Evolutionary conservation across 768 basidiomycete genomes (phyloP), one percentile per base, ranked within the genome.

Genomic region (Antrodiella citrinella): DNA sequence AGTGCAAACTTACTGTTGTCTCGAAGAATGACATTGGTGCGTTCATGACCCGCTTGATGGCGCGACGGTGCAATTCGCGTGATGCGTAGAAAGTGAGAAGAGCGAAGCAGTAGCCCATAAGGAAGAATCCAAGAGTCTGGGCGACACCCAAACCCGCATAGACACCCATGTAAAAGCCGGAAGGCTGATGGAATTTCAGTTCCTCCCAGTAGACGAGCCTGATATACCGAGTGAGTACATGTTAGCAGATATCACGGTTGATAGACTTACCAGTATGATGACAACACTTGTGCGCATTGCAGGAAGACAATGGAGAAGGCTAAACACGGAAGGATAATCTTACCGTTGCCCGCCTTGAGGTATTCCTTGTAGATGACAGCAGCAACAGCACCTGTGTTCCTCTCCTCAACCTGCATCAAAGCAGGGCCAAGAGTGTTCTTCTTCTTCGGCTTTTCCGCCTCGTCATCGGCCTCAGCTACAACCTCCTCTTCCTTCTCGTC

Each of bases 1-100:
- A 38, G 40, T 15, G 13, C 41, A 26, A 59, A 59, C 72, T 58
- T 59, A 83, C 82, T 4, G 86, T 89, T 1, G 84, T 91, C 61
- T 94, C 92, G 61, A 91, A 94, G 70, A 91, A 93, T 4, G 80
- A 81, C 84, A 90, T 91, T 0, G 91, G 91, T 0, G 90, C 88
- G 62, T 82, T 78, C 76, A 94, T 78, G 44, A 92, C 77, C 19
- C 83, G 78, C 5, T 71, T 66, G 49, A 88, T 77, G 4, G 87
- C 81, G 52, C 66, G 82, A 52, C 67, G 72, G 59, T 91, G 86
- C 30, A 93, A 63, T 2, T 65, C 62, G 60, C 78, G 77, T 4
- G 91, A 93, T 2, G 91, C 86, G 61, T 84, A 83, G 63, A 80
- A 92, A 7, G 86, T 83, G 53, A 92, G 65, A 41, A 83, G 49